phyloP scores from a whole-genome alignment of 78 protist species.

The Dictyostelium purpureum region DNA sequence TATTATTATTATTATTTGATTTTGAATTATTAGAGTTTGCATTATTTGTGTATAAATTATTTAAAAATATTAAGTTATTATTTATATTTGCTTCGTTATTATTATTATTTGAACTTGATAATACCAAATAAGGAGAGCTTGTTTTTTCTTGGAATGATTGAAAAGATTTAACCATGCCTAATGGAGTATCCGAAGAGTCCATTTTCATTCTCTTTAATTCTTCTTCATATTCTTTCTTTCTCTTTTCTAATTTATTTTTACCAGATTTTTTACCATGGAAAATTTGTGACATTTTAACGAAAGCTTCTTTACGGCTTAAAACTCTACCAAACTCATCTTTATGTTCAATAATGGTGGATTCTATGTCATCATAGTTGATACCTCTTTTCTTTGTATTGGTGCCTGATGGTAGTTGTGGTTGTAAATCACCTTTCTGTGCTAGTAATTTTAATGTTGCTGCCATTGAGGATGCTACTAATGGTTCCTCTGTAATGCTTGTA shows the following conservation, averaged over 20 bases:
- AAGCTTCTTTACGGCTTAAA: constrained; percentile 38
- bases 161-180: constrained; percentile 25
- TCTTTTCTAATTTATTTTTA: constrained; percentile 37
- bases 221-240: constrained; percentile 14
- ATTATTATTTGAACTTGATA: too few species aligned
- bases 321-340: constrained; percentile 59
- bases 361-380: constrained; percentile 31
- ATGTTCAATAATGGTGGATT: constrained; percentile 30
- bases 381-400: constrained; percentile 14
- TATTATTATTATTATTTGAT: too few species aligned
- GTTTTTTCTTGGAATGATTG: constrained; percentile 46
- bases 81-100: too few species aligned
- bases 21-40: too few species aligned
- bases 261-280: constrained; percentile 73
- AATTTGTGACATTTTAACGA: constrained; percentile 24
- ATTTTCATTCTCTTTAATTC: constrained; percentile 37
- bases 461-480: constrained; percentile 57
- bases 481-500: constrained; percentile 27
- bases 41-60: too few species aligned
- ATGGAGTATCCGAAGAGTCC: constrained; percentile 47
- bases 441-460: constrained; percentile 63
- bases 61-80: too few species aligned
- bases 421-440: constrained; percentile 52
- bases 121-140: constrained; percentile 20
- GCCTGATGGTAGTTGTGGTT: background rate